Evolutionary conservation across 768 basidiomycete species (phyloP).

Genomic region (Rhodotorula kratochvilovae): DNA sequence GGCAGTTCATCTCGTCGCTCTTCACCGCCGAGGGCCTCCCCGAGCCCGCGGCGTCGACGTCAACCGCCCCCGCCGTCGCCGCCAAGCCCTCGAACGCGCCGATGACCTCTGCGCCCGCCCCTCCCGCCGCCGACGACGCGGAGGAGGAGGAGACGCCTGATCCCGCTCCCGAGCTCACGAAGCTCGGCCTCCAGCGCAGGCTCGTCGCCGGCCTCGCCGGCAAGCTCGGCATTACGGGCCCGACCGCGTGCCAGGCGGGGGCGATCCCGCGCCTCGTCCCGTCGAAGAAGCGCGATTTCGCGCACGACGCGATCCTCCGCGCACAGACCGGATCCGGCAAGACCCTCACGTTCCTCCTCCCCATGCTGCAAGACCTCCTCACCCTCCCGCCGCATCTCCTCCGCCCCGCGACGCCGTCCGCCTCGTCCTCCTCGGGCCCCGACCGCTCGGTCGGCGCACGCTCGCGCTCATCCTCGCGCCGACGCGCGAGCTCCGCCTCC

Average conservation of each 20-base stretch:
- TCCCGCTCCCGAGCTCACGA: slow-evolving; percentile 68
- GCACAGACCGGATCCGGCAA: slow-evolving; percentile 98
- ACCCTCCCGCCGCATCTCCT: slow-evolving; percentile 54
- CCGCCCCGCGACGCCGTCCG: slow-evolving; percentile 58
- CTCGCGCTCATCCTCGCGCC: slow-evolving; percentile 91
- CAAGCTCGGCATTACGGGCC: slow-evolving; percentile 77
- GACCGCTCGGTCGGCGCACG: slow-evolving; percentile 91
- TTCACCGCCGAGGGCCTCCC: slow-evolving; percentile 56
- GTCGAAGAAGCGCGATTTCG: slow-evolving; percentile 44
- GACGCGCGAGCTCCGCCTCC: slow-evolving; percentile 88
- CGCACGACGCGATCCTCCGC: slow-evolving; percentile 76
- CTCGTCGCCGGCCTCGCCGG: slow-evolving; percentile 67
- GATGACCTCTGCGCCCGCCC: slow-evolving; percentile 51
- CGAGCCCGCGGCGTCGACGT: slow-evolving; percentile 16
- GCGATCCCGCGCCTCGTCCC: slow-evolving; percentile 61
- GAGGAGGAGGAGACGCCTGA: slow-evolving; percentile 19
- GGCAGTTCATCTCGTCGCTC: slow-evolving; percentile 72
- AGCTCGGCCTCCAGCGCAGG: slow-evolving; percentile 76
- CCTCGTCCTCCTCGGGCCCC: slow-evolving; percentile 58
- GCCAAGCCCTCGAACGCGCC: slow-evolving; percentile 76
- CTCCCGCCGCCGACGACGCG: slow-evolving; percentile 2
- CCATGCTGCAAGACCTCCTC: slow-evolving; percentile 89
- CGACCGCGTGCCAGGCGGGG: slow-evolving; percentile 83
- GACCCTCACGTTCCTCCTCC: slow-evolving; percentile 85
- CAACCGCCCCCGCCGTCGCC: slow-evolving; percentile 39